These are phyloP conservation scores for Talaromyces albobiverticillius DNA, from an alignment of 2,329 filamentous ascomycete species.

Conservation along the genomic window DNA sequence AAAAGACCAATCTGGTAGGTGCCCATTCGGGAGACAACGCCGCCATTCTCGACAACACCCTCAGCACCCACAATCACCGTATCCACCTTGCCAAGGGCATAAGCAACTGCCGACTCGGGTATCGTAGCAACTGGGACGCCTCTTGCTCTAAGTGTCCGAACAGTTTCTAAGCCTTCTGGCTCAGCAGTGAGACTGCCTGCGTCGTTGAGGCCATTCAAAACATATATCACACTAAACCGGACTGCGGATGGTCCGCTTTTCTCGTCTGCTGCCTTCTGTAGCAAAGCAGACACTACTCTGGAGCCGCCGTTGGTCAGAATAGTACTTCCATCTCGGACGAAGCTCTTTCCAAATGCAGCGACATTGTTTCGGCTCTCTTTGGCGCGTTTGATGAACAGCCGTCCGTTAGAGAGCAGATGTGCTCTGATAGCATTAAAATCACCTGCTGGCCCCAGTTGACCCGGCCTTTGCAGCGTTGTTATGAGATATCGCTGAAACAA, in stretches of 20 bases:
- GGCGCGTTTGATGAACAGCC: constrained; percentile 80
- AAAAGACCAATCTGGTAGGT: constrained; percentile 82
- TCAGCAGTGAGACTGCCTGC: constrained; percentile 33
- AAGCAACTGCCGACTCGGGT: constrained; percentile 70
- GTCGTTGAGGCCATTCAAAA: constrained; percentile 45
- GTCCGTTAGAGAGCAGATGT: constrained; percentile 81
- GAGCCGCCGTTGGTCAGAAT: constrained; percentile 91
- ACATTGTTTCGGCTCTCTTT: constrained; percentile 83
- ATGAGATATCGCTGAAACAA: constrained; percentile 94
- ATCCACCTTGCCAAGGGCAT: constrained; percentile 72
- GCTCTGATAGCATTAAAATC: constrained; percentile 80
- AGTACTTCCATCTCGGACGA: constrained; percentile 73
- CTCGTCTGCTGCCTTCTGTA: constrained; percentile 70
- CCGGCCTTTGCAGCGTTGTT: constrained; percentile 60
- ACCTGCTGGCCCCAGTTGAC: constrained; percentile 50
- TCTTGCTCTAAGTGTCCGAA: constrained; percentile 66
- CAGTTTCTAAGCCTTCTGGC: constrained; percentile 67
- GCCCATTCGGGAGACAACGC: constrained; percentile 84
- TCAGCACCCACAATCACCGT: constrained; percentile 68
- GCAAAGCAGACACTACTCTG: constrained; percentile 73
- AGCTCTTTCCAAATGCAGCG: constrained; percentile 71
- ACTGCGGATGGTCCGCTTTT: constrained; percentile 55
- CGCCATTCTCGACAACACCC: constrained; percentile 90
- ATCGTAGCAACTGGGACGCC: constrained; percentile 84
- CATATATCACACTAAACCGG: constrained; percentile 81